Percentiles rank a stretch among this genome's conserved stretches.
phyloP scores from a whole-genome alignment of 805 yeast genomes.

The Lipomyces sp. region DNA sequence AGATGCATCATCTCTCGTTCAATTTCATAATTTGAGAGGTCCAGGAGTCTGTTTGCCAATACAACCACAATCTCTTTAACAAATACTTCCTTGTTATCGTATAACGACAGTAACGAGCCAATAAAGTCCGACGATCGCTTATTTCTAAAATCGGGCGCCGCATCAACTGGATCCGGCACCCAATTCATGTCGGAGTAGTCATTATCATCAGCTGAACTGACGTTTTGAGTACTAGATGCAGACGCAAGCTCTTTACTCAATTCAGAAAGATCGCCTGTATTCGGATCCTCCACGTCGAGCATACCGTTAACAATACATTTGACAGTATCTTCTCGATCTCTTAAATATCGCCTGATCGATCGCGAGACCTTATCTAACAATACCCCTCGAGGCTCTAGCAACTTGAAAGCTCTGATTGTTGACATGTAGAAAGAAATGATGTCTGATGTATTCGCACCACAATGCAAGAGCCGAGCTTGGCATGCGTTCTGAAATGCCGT shows the following conservation, averaged over 20 bases:
- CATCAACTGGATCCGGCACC: constrained; percentile 88
- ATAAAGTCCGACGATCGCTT: constrained; percentile 59
- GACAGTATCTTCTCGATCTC: constrained; percentile 75
- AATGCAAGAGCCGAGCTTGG: constrained; percentile 59
- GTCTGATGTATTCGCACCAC: constrained; percentile 79
- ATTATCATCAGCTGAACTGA: constrained; percentile 42
- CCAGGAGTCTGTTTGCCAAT: constrained; percentile 62
- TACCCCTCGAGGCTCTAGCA: constrained; percentile 87
- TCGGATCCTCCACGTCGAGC: constrained; percentile 51
- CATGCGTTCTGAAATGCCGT: constrained; percentile 55
- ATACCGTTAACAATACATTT: constrained; percentile 72
- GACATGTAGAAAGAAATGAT: constrained; percentile 71
- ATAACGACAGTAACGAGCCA: constrained; percentile 71
- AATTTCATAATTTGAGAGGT: constrained; percentile 42
- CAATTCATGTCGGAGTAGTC: constrained; percentile 60
- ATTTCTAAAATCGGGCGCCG: constrained; percentile 72
- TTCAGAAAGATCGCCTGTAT: constrained; percentile 57
- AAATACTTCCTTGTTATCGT: constrained; percentile 69
- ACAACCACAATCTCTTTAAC: constrained; percentile 65
- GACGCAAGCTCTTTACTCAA: constrained; percentile 50
- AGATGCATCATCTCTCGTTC: constrained; percentile 48
- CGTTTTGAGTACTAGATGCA: constrained; percentile 18
- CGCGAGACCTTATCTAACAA: constrained; percentile 75
- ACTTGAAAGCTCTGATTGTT: constrained; percentile 69
- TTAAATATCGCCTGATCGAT: constrained; percentile 73